Base-by-base conservation (phyloP, 768 basidiomycete species). In the Tricholoma furcatifolium region DNA sequence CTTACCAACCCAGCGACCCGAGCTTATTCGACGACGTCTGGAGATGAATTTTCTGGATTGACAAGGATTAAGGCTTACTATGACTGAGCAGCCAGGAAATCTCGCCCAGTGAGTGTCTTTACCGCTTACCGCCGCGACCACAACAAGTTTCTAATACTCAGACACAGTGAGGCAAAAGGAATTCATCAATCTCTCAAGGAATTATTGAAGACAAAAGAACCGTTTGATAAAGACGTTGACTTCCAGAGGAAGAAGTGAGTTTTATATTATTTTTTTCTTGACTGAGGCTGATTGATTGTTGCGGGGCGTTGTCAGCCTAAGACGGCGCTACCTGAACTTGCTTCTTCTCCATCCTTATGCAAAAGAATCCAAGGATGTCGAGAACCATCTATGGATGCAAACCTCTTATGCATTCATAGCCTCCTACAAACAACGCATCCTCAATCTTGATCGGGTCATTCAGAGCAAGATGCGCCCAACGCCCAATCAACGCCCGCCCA, bases 321-420 rank as follows among this genome's bases (percentile, higher is more conserved):
- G 90, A 46, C 80, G 83, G 49, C 81, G 80, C 39, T 85, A 90
- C 66, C 74, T 92, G 45, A 80, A 76, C 42, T 74, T 91, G 34
- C 76, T 93, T 17, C 78, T 91, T 57, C 66, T 82, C 18, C 74
- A 88, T 62, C 86, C 89, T 2, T 82, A 79, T 61, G 77, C 87
- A 39, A 80, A 77, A 44, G 88, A 91, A 67, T 84, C 86, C 43
- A 84, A 85, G 64, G 88, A 91, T 71, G 83, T 82, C 38, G 89
- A 93, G 65, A 88, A 80, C 27, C 85, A 88, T 58, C 79, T 96
- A 8, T 96, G 93, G 93, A 91, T 93, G 83, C 88, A 92, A 65
- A 95, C 93, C 0, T 89, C 91, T 34, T 90, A 96, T 69, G 77
- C 82, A 35, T 83, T 93, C 70, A 96, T 96, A 57, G 74, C 87